A percentile compares a stretch with the other conserved stretches of the same genome.
phyloP scores from a whole-genome alignment of 495 filamentous ascomycete genomes.

The Penicillium waksmanii region DNA sequence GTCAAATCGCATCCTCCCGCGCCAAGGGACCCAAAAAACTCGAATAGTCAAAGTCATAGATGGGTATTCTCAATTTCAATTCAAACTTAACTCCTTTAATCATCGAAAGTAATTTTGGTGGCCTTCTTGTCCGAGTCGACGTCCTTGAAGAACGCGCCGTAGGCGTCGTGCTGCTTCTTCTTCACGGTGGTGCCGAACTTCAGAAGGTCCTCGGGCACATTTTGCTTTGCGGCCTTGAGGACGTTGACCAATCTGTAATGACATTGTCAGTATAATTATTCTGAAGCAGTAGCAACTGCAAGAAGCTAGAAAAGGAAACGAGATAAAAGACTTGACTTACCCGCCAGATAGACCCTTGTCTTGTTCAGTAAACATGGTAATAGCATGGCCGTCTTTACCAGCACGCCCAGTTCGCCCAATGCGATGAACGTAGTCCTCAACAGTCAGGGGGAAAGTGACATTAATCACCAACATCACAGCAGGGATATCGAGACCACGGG shows the following conservation, averaged over 20 bases:
- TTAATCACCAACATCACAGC: constrained; percentile 92
- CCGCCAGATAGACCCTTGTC: constrained; percentile 88
- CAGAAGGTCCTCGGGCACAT: constrained; percentile 82
- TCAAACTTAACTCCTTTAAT: constrained; percentile 38
- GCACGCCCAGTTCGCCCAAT: constrained; percentile 91
- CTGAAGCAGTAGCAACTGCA: too few relatives aligned
- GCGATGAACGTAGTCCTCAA: constrained; percentile 95
- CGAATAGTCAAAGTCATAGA: constrained; percentile 17
- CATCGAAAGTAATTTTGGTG: constrained; percentile 92
- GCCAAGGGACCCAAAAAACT: constrained; percentile 24
- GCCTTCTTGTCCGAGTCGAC: constrained; percentile 73
- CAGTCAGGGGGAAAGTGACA: constrained; percentile 66
- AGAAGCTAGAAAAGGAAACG: constrained; percentile 23
- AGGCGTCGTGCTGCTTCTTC: constrained; percentile 93
- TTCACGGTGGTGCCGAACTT: constrained; percentile 99
- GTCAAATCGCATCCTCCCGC: constrained; percentile 27
- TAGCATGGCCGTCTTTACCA: constrained; percentile 80
- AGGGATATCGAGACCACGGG: constrained; percentile 94
- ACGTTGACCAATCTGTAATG: constrained; percentile 77
- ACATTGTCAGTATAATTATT: constrained; percentile 15
- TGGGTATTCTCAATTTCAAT: not conserved
- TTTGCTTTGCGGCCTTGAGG: constrained; percentile 83
- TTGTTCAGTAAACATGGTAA: constrained; percentile 91
- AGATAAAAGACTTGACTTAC: constrained; percentile 52
- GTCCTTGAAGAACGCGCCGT: constrained; percentile 92